Conservation (phyloP, 768 basidiomycete genomes). For the Kwoniella sp. region DNA sequence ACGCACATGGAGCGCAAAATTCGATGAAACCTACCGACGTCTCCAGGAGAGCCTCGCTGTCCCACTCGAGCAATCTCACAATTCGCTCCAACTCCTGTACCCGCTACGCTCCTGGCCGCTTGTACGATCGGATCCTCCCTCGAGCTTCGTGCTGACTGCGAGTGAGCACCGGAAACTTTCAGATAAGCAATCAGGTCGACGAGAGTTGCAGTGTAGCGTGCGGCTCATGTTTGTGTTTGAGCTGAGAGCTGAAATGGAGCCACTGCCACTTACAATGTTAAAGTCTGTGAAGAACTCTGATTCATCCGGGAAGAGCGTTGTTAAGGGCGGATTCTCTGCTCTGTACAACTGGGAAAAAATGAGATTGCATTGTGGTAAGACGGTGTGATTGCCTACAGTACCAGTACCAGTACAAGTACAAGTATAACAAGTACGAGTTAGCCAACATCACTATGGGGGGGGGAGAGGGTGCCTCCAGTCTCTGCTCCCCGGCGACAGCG, state of each 20-base stretch:
- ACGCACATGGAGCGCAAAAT: background rate
- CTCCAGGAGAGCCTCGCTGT: slow-evolving; percentile 59
- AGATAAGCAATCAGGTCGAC: slow-evolving; percentile 7
- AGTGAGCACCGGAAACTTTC: too few relatives aligned
- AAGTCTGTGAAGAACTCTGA: slow-evolving; percentile 35
- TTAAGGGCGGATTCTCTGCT: slow-evolving; percentile 34
- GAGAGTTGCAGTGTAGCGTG: background rate
- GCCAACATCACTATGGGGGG: too few relatives aligned
- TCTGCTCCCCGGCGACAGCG: too few relatives aligned
- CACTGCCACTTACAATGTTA: slow-evolving; percentile 30
- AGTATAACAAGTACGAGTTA: too few relatives aligned
- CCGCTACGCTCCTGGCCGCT: slow-evolving; percentile 61
- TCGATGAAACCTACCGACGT: slow-evolving; percentile 66
- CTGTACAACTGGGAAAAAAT: slow-evolving; percentile 78
- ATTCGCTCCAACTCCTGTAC: slow-evolving; percentile 76
- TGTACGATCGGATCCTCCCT: slow-evolving; percentile 59
- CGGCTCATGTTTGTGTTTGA: too few relatives aligned
- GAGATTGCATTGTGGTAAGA: slow-evolving; percentile 91
- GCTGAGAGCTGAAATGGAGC: background rate
- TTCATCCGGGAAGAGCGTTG: slow-evolving; percentile 23
- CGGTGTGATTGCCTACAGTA: slow-evolving; percentile 39
- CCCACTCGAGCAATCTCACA: slow-evolving; percentile 74
- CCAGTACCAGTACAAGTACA: too few relatives aligned
- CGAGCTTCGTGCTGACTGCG: slow-evolving; percentile 28
- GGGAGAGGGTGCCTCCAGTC: too few relatives aligned